Percentiles rank a stretch among this genome's conserved stretches.
Conservation (phyloP, 495 filamentous ascomycete genomes). For the Aspergillus diversus region DNA sequence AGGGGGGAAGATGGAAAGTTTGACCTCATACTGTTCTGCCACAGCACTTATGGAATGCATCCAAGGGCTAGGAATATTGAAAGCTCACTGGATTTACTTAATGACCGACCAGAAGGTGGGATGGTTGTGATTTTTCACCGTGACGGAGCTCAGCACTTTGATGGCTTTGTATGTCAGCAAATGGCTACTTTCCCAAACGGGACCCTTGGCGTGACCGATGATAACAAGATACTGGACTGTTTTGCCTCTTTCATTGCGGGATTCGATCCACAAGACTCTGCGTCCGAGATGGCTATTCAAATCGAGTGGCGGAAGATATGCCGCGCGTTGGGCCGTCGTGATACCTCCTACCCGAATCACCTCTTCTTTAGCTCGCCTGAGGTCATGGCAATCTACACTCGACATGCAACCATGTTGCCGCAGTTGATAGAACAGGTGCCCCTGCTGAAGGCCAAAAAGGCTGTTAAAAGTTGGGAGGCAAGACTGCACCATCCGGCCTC, state of each 20-base stretch:
- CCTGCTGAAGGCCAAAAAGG: constrained; percentile 34
- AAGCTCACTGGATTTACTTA: constrained; percentile 55
- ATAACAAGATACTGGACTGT: constrained; percentile 53
- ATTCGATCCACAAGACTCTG: constrained; percentile 41
- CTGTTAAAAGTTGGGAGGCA: constrained; percentile 59
- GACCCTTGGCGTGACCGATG: constrained; percentile 47
- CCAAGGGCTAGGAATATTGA: constrained; percentile 52
- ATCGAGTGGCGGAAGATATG: constrained; percentile 55
- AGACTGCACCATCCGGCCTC: constrained; percentile 47
- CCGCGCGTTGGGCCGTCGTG: constrained; percentile 51
- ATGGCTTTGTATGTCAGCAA: constrained; percentile 56
- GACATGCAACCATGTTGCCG: constrained; percentile 49
- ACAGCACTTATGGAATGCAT: constrained; percentile 67
- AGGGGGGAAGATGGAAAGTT: constrained; percentile 45
- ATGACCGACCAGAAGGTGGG: constrained; percentile 45
- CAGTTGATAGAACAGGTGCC: constrained; percentile 55
- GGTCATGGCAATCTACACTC: constrained; percentile 57
- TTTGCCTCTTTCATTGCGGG: constrained; percentile 61
- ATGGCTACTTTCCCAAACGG: constrained; percentile 55
- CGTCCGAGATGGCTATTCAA: constrained; percentile 40
- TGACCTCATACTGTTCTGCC: constrained; percentile 64
- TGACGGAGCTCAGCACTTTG: constrained; percentile 44
- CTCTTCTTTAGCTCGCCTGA: constrained; percentile 58
- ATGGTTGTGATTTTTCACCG: constrained; percentile 62
- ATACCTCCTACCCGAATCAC: constrained; percentile 41